Base-by-base conservation (phyloP, 148 eudicot genomes). In the Rhododendron williamsianum region DNA sequence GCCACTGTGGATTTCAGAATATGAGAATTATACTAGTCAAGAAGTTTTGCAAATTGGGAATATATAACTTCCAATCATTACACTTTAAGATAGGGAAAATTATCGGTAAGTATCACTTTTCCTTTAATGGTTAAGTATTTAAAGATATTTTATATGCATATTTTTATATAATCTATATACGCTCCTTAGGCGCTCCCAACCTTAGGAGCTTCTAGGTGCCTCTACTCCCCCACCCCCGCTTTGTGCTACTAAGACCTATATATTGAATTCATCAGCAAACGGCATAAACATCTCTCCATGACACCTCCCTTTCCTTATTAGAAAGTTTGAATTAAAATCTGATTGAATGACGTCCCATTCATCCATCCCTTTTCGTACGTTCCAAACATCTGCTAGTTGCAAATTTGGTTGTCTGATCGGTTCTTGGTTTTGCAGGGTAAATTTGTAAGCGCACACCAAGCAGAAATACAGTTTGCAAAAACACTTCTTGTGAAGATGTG, bases 391-490 rank as follows among this genome's bases (percentile, higher is more conserved):
- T 56, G 83, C 27, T 27, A 19, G 78, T 83, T 72, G 48, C 67
- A 49, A 79, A 52, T 23, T 25, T 35, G 51, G 33, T 73, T 27
- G 45, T 38, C 81, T 86, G 67, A 85, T 76, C 6, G 10, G 65
- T 81, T 87, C 25, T 36, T 88, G 88, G 74, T 83, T 67, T 84
- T 86, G 89, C 94, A 96, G 98, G 92, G 90, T 78, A 96, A 90
- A 88, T 93, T 96, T 89, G 90, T 84, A 36, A 87, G 90, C 51
- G 86, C 91, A 63, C 98, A 93, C 90, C 88, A 93, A 86, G 89
- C 89, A 65, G 98, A 96, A 88, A 83, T 96, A 85, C 93, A 88
- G 87, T 90, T 96, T 87, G 86, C 86, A 19, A 96, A 86, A 90
- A 86, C 92, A 83, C 23, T 94, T 77, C 23, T 90, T 27, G 83